Conservation (phyloP, 129 eudicot species). For the Tanacetum coccineum region DNA sequence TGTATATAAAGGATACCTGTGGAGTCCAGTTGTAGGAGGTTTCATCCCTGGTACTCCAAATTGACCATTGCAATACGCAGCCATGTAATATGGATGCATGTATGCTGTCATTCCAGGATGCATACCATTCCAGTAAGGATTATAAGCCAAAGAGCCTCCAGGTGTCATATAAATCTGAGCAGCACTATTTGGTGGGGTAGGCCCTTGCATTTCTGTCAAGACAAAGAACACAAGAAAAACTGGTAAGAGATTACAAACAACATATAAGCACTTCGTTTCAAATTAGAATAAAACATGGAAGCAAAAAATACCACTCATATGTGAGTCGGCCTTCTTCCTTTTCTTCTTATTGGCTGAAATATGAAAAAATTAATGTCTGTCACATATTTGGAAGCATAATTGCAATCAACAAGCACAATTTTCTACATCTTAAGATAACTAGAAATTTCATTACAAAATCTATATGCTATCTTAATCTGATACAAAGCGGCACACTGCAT, state of each 20-base stretch:
- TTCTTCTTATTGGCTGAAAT: conserved; percentile 4
- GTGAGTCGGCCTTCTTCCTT: neutral
- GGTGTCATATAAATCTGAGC: conserved; percentile 71
- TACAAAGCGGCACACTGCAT: too few species aligned
- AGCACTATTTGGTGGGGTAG: conserved; percentile 50
- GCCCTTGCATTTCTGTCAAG: conserved; percentile 85
- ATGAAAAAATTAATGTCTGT: neutral
- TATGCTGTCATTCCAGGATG: conserved; percentile 65
- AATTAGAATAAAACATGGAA: neutral
- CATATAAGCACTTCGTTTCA: neutral
- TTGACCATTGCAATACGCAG: conserved; percentile 47
- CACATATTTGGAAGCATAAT: too few species aligned
- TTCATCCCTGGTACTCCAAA: conserved; percentile 57
- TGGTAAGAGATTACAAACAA: neutral
- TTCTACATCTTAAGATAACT: too few species aligned
- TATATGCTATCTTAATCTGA: too few species aligned
- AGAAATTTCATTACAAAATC: too few species aligned
- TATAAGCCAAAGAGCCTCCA: conserved; percentile 61
- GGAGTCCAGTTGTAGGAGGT: conserved; percentile 64
- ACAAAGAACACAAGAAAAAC: neutral
- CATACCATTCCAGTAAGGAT: conserved; percentile 70
- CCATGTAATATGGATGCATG: conserved; percentile 57
- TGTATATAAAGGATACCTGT: conserved; percentile 43
- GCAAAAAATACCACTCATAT: neutral
- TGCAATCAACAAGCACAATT: too few species aligned